phyloP scores from a whole-genome alignment of 495 filamentous ascomycete species.

The Acidiella bohemica region DNA sequence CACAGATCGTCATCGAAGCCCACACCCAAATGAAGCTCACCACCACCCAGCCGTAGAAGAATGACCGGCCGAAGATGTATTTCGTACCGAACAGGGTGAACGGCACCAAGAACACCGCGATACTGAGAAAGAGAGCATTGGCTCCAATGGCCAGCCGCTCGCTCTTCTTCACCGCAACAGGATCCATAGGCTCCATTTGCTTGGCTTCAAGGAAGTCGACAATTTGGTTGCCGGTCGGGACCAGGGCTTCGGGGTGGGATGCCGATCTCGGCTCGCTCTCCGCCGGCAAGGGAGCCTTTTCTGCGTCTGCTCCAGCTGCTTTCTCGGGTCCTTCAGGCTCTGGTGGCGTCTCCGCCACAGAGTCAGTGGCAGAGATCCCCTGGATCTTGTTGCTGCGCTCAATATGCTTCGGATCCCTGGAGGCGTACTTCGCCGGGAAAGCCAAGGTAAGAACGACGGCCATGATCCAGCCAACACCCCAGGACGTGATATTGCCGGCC shows the following conservation, averaged over 20 bases:
- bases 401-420: constrained; percentile 19
- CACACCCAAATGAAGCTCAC: constrained; percentile 36
- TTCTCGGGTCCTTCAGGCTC: not conserved
- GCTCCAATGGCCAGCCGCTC: constrained; percentile 23
- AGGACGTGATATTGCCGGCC: constrained; percentile 31
- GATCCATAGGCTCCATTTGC: constrained; percentile 32
- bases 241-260: constrained; percentile 6
- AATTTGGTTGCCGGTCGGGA: constrained; percentile 27
- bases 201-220: constrained; percentile 30
- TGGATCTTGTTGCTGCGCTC: constrained; percentile 25
- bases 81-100: constrained; percentile 31
- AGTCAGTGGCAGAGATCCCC: constrained; percentile 16
- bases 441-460: constrained; percentile 26
- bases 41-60: constrained; percentile 36
- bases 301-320: constrained; percentile 3
- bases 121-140: constrained; percentile 25
- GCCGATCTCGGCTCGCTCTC: not conserved
- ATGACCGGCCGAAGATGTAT: constrained; percentile 28
- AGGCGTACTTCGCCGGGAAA: constrained; percentile 26
- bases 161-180: constrained; percentile 24
- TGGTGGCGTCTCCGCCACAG: not conserved
- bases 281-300: not conserved
- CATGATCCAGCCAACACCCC: constrained; percentile 26
- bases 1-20: constrained; percentile 32
- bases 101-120: constrained; percentile 31